Conservation (phyloP, 495 filamentous ascomycete species). For the Xanthoparmelia taractica region DNA sequence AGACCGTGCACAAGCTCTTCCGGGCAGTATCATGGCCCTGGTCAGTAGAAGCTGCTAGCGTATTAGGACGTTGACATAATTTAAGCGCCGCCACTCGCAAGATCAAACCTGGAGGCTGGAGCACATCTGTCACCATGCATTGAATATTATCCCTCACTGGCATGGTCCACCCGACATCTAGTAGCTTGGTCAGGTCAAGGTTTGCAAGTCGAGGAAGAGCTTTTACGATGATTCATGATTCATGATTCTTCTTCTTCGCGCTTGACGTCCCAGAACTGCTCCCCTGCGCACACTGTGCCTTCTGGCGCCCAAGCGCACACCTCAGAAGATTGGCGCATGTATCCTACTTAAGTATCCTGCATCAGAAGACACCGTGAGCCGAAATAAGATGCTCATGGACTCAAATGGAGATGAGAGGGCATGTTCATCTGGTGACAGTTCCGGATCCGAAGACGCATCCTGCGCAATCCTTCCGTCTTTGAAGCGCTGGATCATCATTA, state of each 20-base stretch:
- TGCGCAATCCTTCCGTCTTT: constrained; percentile 8
- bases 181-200: neutral
- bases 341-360: neutral
- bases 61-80: neutral
- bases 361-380: neutral
- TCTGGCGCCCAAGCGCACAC: constrained; percentile 15
- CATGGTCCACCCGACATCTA: neutral
- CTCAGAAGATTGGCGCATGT: constrained; percentile 9
- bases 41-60: neutral
- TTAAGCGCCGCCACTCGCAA: neutral
- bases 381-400: neutral
- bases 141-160: neutral
- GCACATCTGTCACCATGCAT: neutral
- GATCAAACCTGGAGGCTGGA: neutral
- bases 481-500: neutral
- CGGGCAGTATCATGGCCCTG: neutral
- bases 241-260: neutral
- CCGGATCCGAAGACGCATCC: constrained; percentile 2
- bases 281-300: neutral
- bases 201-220: neutral
- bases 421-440: neutral
- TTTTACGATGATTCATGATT: neutral
- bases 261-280: neutral
- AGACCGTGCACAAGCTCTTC: constrained; percentile 9
- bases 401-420: neutral